Base-by-base conservation (phyloP, 1,284 basidiomycete genomes). In the Cystobasidium slooffiae region DNA sequence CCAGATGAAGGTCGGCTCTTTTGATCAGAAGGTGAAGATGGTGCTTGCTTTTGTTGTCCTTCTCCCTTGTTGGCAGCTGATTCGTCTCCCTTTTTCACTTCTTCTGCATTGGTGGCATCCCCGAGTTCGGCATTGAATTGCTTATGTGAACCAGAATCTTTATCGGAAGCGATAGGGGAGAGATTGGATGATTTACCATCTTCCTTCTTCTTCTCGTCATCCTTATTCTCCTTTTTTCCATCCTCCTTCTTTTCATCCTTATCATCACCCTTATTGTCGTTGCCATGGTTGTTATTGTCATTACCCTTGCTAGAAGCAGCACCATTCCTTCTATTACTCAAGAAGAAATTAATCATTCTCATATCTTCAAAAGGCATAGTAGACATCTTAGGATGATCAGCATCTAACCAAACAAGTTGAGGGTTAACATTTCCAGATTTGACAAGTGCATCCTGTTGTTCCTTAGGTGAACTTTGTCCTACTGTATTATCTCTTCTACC, bases 401-500 rank as follows among this genome's bases (percentile, higher is more conserved):
- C 52, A 24, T 58, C 18, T 22, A 56, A 53, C 22, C 53, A 55
- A 67, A 49, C 43, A 37, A 75, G 52, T 49, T 55, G n/a, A 39
- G 63, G 18, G 24, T 55, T 24, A 37, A 49, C 43, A 22, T 20
- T 24, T n/a, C 75, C 75, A 37, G 59, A 12, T 55, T 66, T 62
- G 18, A 56, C 14, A 18, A 75, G 49, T 20, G 55, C 55, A 24
- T 20, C 31, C 43, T 75, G 37, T 22, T 53, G 67, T 31, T 24
- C 24, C 24, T 62, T 59, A 44, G 75, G 62, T 37, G 39, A 24
- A n/a, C 46, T 46, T 46, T 41, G 46, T 49, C 75, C 69, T 14
- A 63, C 68, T 41, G 75, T 72, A 31, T 41, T 55, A 59, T 75
- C 75, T 20, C 24, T 52, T 47, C 22, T 31, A n/a, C 75, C 75